Evolutionary conservation across 2,329 filamentous ascomycete genomes (phyloP), one percentile per base, ranked within the genome.

Genomic region (Shiraia sp.): DNA sequence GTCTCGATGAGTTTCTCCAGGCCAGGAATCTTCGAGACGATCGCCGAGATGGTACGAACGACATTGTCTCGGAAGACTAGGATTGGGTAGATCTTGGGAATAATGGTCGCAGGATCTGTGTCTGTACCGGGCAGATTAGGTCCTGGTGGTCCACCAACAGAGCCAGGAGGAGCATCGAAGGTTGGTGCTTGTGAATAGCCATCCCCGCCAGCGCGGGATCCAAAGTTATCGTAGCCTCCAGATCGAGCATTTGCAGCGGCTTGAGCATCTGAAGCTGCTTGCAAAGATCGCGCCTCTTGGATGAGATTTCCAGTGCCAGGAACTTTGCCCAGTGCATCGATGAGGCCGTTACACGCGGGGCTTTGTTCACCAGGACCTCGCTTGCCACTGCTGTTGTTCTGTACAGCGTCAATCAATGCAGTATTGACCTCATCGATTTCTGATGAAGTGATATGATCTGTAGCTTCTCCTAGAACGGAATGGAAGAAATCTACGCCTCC

Each of bases 51-150:
- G 28, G 85, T 81, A 55, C 89, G 89, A 36, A 96, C 91, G 40
- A 99, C 90, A 61, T 87, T 93, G 75, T 99, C 93, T 45, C 92
- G 82, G 76, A 97, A 99, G 46, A 88, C 81, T 0, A 99, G 79
- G 46, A 99, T 96, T 1, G 93, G 93, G 61, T 97, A 97, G 53
- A 99, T 96, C 71, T 95, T 74, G 1, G 66, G 64, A 25, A 76
- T 69, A 16, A 73, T 63, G 16, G 64, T 69, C 15, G 72, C 61
- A 2, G 73, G 72, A 40, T 96, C 91, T 45, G 95, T 88, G 58
- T 82, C 86, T 77, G 91, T 88, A 5, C 87, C 89, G 14, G 86
- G 87, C 8, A 90, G 81, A 10, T 82, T 71, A 50, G 71, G 72
- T 9, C 69, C 72, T 29, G 73, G 71, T 19, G 72, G 70, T 5